Evolutionary conservation across 306 rosid species (phyloP).

Genomic region (Acacia acuminata): DNA sequence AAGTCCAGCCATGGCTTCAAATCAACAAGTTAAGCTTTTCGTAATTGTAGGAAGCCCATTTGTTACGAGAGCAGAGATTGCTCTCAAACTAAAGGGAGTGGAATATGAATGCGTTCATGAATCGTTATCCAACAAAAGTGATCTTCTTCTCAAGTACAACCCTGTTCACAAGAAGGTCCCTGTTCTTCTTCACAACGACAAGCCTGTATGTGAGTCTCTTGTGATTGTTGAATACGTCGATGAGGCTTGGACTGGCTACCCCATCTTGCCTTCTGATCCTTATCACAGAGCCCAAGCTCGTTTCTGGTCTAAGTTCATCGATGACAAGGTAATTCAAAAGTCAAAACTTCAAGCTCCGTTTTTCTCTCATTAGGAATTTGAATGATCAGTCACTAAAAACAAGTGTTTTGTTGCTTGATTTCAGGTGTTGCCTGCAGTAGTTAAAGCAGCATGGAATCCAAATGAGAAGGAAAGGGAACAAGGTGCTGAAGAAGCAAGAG

Average conservation of each 20-base stretch:
- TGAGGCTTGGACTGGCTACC: no score
- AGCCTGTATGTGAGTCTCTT: constrained; percentile 45
- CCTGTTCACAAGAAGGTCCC: constrained; percentile 53
- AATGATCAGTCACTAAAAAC: neutral
- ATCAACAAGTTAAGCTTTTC: constrained; percentile 31
- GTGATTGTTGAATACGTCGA: constrained; percentile 20
- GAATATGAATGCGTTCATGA: constrained; percentile 40
- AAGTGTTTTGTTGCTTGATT: neutral
- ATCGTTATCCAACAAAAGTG: constrained; percentile 34
- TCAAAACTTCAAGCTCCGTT: no score
- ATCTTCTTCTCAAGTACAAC: constrained; percentile 44
- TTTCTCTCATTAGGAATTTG: no score
- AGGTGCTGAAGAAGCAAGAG: constrained; percentile 36
- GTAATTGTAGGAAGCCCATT: neutral
- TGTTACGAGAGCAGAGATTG: constrained; percentile 31
- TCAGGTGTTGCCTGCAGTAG: constrained; percentile 10
- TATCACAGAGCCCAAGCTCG: no score
- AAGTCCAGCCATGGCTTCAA: constrained; percentile 2
- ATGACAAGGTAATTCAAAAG: no score
- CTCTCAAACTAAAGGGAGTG: constrained; percentile 53
- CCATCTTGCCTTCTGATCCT: no score
- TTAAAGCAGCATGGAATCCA: constrained; percentile 17
- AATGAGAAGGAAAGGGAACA: constrained; percentile 37
- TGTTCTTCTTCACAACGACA: constrained; percentile 44
- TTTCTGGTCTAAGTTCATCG: no score